phyloP scores from a whole-genome alignment of 2,329 filamentous ascomycete genomes.

The Diaporthe sp. region DNA sequence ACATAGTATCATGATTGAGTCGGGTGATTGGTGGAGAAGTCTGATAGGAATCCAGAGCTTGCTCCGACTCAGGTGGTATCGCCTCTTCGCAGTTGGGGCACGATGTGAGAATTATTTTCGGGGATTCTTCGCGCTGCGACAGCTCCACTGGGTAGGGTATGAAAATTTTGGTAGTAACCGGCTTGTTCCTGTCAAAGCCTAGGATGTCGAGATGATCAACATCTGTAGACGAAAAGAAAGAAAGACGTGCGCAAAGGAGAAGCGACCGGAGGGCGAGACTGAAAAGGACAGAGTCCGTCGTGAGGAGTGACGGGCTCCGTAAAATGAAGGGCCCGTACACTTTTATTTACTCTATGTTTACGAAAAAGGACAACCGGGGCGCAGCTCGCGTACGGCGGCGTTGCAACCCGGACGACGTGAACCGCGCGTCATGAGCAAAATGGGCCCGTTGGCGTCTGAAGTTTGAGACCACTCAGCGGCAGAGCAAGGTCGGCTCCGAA shows the following conservation, averaged over 20 bases:
- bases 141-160: not conserved
- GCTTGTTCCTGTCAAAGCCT: constrained; percentile 28
- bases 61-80: not conserved
- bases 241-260: not conserved
- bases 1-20: constrained; percentile 23
- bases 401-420: constrained; percentile 2
- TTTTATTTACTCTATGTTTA: constrained; percentile 21
- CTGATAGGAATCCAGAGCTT: no score
- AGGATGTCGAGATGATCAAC: constrained; percentile 15
- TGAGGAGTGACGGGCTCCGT: not conserved
- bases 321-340: not conserved
- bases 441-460: constrained; percentile 10
- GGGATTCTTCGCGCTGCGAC: constrained; percentile 4
- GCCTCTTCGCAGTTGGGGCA: not conserved
- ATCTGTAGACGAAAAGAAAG: not conserved
- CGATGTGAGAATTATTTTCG: not conserved
- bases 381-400: constrained; percentile 12
- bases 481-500: constrained; percentile 15
- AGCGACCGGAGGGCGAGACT: constrained; percentile 5
- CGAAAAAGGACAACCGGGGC: not conserved
- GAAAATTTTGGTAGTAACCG: not conserved
- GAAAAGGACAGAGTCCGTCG: not conserved
- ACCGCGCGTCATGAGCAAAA: constrained; percentile 23
- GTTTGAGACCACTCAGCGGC: constrained; percentile 24
- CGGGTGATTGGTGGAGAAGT: not conserved